A percentile compares a stretch with the other conserved stretches of the same genome.
phyloP scores from a whole-genome alignment of 352 stramenopile species.

The Chrysophaeum taylorii region DNA sequence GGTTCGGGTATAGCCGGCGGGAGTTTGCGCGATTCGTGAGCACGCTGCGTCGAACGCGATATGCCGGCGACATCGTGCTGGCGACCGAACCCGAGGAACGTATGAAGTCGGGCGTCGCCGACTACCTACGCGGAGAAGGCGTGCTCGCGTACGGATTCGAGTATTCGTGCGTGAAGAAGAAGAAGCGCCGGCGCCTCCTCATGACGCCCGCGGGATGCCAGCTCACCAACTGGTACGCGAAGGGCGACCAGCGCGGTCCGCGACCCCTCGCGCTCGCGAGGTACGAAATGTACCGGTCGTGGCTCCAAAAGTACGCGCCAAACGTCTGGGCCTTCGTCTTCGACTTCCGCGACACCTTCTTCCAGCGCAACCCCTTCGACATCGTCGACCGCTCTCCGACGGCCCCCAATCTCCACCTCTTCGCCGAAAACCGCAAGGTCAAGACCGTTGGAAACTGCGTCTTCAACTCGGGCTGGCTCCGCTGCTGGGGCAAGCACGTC shows the following conservation, averaged over 20 bases:
- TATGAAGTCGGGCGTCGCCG: background rate
- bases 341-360: constrained; percentile 14
- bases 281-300: constrained; percentile 14
- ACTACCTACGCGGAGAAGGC: constrained; percentile 1
- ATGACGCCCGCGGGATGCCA: constrained; percentile 8
- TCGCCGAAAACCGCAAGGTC: constrained; percentile 5
- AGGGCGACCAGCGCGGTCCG: background rate
- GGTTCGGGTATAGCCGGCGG: background rate
- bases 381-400: background rate
- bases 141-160: background rate
- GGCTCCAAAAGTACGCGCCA: background rate
- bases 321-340: constrained; percentile 5
- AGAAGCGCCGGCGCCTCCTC: background rate
- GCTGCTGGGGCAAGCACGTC: constrained; percentile 7
- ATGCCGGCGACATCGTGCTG: constrained; percentile 2
- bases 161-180: constrained; percentile 3
- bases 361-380: constrained; percentile 7
- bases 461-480: constrained; percentile 12
- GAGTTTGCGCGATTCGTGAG: constrained; percentile 10
- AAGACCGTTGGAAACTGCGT: constrained; percentile 12
- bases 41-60: background rate
- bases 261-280: background rate
- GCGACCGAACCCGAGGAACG: background rate
- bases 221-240: constrained; percentile 12
- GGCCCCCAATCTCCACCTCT: constrained; percentile 7